These are phyloP conservation scores for Dactylellina drechsleri DNA, from an alignment of 2,329 filamentous ascomycete species.

Conservation along the genomic window DNA sequence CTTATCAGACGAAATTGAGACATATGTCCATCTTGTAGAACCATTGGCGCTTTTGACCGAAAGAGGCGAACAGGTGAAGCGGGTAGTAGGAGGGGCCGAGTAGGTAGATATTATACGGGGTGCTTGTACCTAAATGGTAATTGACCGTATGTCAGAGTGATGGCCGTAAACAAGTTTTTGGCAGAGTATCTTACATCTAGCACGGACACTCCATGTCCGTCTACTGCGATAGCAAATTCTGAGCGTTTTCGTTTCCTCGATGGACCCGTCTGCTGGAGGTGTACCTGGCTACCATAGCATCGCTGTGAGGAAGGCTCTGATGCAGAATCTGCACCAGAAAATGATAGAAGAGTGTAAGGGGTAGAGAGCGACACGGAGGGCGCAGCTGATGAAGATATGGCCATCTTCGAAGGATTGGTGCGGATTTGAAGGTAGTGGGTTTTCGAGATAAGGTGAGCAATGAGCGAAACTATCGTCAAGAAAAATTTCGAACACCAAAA, in stretches of 20 bases:
- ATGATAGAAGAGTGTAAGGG: slow-evolving; percentile 46
- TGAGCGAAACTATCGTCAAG: background rate
- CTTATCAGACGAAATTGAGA: slow-evolving; percentile 38
- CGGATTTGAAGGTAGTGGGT: slow-evolving; percentile 20
- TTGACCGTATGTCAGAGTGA: background rate
- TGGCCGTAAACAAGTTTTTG: background rate
- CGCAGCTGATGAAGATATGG: slow-evolving; percentile 46
- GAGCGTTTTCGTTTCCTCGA: slow-evolving; percentile 53
- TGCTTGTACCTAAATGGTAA: slow-evolving; percentile 42
- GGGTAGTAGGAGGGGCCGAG: slow-evolving; percentile 47
- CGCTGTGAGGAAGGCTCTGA: slow-evolving; percentile 33
- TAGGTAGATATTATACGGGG: slow-evolving; percentile 52
- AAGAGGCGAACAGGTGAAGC: slow-evolving; percentile 48
- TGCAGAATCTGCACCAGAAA: slow-evolving; percentile 38
- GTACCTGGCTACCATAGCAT: slow-evolving; percentile 46
- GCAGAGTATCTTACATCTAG: slow-evolving; percentile 36
- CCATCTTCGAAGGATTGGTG: slow-evolving; percentile 33
- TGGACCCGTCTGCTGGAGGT: slow-evolving; percentile 32
- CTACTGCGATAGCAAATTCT: slow-evolving; percentile 49
- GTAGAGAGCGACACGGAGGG: slow-evolving; percentile 54
- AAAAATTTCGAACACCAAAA: slow-evolving; percentile 28
- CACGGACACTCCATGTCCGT: slow-evolving; percentile 50
- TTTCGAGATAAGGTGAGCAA: no score
- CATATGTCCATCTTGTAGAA: slow-evolving; percentile 50
- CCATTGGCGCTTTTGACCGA: slow-evolving; percentile 45